These are phyloP conservation scores for Amborella trichopoda DNA, from an alignment of 164 flowering plant genomes.

Conservation along the genomic window DNA sequence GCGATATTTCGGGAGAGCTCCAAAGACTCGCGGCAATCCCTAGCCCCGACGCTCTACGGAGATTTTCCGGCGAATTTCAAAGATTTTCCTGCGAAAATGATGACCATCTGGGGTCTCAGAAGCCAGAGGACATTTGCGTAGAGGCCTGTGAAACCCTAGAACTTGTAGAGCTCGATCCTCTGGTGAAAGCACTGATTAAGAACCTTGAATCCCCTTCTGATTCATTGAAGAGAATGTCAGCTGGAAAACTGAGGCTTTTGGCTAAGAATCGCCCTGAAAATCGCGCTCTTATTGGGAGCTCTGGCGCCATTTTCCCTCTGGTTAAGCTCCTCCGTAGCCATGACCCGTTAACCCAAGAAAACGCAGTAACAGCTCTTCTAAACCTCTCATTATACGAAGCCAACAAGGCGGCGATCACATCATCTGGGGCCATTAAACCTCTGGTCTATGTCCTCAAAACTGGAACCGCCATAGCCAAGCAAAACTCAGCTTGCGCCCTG, in stretches of 20 bases:
- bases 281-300: constrained; percentile 72
- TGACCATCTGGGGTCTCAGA: constrained; percentile 46
- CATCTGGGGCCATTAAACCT: constrained; percentile 61
- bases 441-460: constrained; percentile 77
- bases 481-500: constrained; percentile 92
- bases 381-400: constrained; percentile 71
- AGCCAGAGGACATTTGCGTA: constrained; percentile 49
- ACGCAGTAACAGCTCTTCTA: constrained; percentile 80
- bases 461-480: constrained; percentile 84
- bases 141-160: constrained; percentile 68
- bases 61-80: too few relatives aligned
- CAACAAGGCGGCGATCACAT: constrained; percentile 36
- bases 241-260: constrained; percentile 64
- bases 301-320: constrained; percentile 75
- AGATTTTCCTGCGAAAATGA: constrained; percentile 12
- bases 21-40: constrained; percentile 70
- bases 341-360: constrained; percentile 89
- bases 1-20: constrained; percentile 89
- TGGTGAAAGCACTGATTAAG: constrained; percentile 58
- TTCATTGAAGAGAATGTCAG: constrained; percentile 59
- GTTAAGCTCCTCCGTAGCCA: constrained; percentile 55
- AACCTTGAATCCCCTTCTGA: constrained; percentile 48
- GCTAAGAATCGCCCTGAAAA: constrained; percentile 89
- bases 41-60: constrained; percentile 12
- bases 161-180: constrained; percentile 71